Percentiles rank a stretch among this genome's conserved stretches.
These are phyloP conservation scores for Salvia sclarea DNA, from an alignment of 305 asterid genomes.

Conservation along the genomic window DNA sequence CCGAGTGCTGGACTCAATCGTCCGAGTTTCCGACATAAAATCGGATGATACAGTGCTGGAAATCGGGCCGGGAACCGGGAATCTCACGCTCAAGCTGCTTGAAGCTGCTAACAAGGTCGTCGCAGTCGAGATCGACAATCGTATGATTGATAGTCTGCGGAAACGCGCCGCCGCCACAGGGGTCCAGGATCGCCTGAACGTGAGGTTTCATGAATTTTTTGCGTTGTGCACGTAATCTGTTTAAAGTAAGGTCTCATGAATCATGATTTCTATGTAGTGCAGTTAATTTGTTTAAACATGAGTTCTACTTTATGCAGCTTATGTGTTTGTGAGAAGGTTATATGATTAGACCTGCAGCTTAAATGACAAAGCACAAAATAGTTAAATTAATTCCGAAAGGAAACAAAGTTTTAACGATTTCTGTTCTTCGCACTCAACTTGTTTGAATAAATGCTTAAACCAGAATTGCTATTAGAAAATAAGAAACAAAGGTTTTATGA, in stretches of 20 bases:
- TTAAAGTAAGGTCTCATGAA: slow-evolving; percentile 39
- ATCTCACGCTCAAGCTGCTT: slow-evolving; percentile 84
- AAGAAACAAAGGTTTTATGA: too few species aligned
- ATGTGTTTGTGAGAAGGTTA: neutral
- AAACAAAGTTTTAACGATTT: neutral
- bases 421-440: neutral
- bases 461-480: too few species aligned
- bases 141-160: slow-evolving; percentile 72
- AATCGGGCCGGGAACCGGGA: slow-evolving; percentile 97
- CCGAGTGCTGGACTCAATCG: slow-evolving; percentile 72
- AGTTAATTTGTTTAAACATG: neutral
- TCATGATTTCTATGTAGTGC: neutral
- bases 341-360: neutral
- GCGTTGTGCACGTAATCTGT: slow-evolving; percentile 28
- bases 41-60: slow-evolving; percentile 79
- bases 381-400: neutral
- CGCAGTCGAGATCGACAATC: slow-evolving; percentile 74
- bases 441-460: slow-evolving; percentile 32
- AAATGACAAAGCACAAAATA: neutral
- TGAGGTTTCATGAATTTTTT: slow-evolving; percentile 36
- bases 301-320: neutral
- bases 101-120: slow-evolving; percentile 68
- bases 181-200: slow-evolving; percentile 49
- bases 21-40: slow-evolving; percentile 56
- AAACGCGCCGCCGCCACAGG: slow-evolving; percentile 62